A percentile compares a stretch with the other conserved stretches of the same genome.
phyloP scores from a whole-genome alignment of 2,329 filamentous ascomycete genomes.

The Penicillium sp. region DNA sequence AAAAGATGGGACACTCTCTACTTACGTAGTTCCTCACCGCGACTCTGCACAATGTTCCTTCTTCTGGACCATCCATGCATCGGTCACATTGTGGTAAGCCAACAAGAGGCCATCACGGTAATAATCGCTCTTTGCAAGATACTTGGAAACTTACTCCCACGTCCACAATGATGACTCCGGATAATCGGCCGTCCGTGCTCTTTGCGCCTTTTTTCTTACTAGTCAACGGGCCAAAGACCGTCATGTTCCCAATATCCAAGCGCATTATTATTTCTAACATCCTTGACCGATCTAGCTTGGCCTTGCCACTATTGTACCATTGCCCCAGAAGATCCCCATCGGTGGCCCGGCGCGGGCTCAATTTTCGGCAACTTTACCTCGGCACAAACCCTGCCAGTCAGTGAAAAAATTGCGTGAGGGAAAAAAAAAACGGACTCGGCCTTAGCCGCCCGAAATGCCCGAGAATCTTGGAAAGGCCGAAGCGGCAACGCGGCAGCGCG shows the following conservation, averaged over 20 bases:
- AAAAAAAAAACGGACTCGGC: slow-evolving; percentile 6
- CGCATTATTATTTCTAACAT: not conserved
- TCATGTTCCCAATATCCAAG: not conserved
- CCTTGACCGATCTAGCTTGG: not conserved
- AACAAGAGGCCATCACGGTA: not conserved
- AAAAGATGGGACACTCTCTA: not conserved
- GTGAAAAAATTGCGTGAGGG: not conserved
- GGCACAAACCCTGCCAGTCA: not conserved
- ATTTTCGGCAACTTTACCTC: not conserved
- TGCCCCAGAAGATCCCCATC: slow-evolving; percentile 9
- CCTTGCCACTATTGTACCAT: slow-evolving; percentile 3
- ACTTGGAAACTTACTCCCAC: not conserved
- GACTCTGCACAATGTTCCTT: not conserved
- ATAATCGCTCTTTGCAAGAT: not conserved
- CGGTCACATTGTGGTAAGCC: slow-evolving; percentile 5
- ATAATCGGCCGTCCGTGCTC: slow-evolving; percentile 15
- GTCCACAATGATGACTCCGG: not conserved
- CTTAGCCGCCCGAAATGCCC: slow-evolving; percentile 15
- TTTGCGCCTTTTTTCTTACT: not conserved
- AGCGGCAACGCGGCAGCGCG: slow-evolving; percentile 27
- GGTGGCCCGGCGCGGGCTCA: not conserved
- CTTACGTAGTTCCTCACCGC: not conserved
- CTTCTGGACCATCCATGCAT: not conserved
- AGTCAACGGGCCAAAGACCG: not conserved
- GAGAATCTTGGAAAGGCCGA: slow-evolving; percentile 19